A percentile compares a stretch with the other conserved stretches of the same genome.
phyloP scores from a whole-genome alignment of 768 basidiomycete species.

The Podaxis pistillaris region DNA sequence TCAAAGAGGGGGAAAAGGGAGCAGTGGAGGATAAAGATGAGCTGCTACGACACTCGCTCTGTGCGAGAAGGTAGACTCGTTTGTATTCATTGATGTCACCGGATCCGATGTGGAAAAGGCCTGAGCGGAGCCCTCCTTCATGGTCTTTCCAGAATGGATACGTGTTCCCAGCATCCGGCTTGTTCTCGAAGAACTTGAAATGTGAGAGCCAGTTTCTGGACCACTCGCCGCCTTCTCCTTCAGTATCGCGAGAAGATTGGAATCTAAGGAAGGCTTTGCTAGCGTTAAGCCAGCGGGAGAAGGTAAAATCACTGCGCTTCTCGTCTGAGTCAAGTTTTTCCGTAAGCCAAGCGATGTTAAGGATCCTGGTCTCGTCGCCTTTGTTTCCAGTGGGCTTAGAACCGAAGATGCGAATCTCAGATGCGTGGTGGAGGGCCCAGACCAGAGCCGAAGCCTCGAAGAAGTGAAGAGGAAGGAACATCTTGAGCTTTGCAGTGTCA shows the following conservation, averaged over 20 bases:
- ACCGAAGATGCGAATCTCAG: background rate
- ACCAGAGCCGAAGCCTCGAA: background rate
- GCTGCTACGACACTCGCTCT: background rate
- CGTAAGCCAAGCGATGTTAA: background rate
- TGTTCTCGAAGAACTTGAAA: background rate
- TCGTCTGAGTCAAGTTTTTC: background rate
- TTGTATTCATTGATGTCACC: background rate
- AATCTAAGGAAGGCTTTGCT: background rate
- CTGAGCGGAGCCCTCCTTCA: background rate
- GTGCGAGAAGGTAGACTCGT: background rate
- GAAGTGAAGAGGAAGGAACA: background rate
- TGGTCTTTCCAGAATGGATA: background rate
- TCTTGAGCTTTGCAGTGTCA: background rate
- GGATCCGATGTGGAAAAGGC: background rate
- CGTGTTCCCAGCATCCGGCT: background rate
- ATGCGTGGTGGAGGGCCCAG: background rate
- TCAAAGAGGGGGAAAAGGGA: background rate
- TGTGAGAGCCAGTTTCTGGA: background rate
- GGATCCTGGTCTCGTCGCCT: background rate
- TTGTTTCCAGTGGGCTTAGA: background rate
- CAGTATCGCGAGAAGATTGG: background rate
- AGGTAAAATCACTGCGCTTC: background rate
- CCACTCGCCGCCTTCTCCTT: too few species aligned
- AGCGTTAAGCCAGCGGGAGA: background rate
- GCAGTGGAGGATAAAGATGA: background rate